phyloP scores from a whole-genome alignment of 768 basidiomycete species.

The Plicaturopsis crispa region DNA sequence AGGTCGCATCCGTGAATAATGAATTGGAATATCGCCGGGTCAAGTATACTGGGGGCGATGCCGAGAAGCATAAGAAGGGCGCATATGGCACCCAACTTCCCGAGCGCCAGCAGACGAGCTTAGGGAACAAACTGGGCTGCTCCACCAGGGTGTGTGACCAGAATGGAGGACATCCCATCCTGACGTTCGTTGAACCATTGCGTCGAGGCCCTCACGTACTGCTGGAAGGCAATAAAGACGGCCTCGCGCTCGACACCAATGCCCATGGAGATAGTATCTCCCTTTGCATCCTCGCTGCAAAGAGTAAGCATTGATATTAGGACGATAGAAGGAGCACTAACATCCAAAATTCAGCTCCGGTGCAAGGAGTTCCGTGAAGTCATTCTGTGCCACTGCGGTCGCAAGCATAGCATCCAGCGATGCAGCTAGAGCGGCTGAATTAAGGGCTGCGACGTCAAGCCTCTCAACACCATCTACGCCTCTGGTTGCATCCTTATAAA shows the following conservation, averaged over 20 bases:
- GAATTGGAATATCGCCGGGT: conserved; percentile 7
- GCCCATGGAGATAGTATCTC: background rate
- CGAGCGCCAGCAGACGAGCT: conserved; percentile 1
- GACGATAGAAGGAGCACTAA: background rate
- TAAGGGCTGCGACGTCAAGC: background rate
- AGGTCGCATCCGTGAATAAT: conserved; percentile 5
- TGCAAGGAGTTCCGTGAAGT: background rate
- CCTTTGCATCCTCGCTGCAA: background rate
- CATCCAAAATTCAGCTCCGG: background rate
- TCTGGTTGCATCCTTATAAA: background rate
- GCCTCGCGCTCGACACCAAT: background rate
- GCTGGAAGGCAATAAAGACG: background rate
- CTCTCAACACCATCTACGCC: background rate
- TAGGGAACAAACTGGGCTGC: background rate
- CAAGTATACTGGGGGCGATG: conserved; percentile 3
- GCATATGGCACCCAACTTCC: conserved; percentile 2
- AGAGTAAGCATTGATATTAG: background rate
- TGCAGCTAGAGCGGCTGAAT: background rate
- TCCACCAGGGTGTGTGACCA: background rate
- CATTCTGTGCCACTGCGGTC: background rate
- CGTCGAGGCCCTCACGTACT: background rate
- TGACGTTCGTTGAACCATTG: background rate
- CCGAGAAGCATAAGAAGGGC: conserved; percentile 4
- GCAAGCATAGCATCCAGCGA: background rate
- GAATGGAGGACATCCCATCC: background rate